phyloP scores from a whole-genome alignment of 2,329 filamentous ascomycete genomes.

The Phoma herbarum region DNA sequence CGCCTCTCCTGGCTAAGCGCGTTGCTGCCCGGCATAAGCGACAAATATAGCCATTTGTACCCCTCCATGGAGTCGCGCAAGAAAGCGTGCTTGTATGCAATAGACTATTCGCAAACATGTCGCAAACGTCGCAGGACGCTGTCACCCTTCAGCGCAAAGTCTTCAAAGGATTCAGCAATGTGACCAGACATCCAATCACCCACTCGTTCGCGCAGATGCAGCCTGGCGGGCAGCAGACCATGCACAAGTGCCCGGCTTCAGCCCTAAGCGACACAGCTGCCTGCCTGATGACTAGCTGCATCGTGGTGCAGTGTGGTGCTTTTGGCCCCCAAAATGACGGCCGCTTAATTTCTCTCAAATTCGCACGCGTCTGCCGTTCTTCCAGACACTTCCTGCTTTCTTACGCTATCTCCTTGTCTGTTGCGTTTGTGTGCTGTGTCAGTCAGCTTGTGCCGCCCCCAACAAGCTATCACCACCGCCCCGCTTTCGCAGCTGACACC shows the following conservation, averaged over 20 bases:
- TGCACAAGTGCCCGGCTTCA: conserved; percentile 29
- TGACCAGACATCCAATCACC: conserved; percentile 23
- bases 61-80: conserved; percentile 10
- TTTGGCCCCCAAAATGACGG: conserved; percentile 36
- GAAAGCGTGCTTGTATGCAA: conserved; percentile 4
- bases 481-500: conserved; percentile 30
- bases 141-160: conserved; percentile 6
- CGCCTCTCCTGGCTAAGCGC: conserved; percentile 12
- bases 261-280: conserved; percentile 28
- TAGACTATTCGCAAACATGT: conserved; percentile 9
- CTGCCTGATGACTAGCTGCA: conserved; percentile 45
- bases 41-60: conserved; percentile 14
- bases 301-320: conserved; percentile 29
- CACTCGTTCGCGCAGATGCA: conserved; percentile 18
- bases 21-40: conserved; percentile 16
- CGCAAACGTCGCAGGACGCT: conserved; percentile 4
- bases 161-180: conserved; percentile 9
- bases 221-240: conserved; percentile 35
- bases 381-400: conserved; percentile 23
- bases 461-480: conserved; percentile 25
- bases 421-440: conserved; percentile 29
- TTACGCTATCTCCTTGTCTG: conserved; percentile 27
- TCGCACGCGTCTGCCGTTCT: conserved; percentile 30
- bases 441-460: conserved; percentile 35
- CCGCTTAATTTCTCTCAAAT: conserved; percentile 33